Conservation (phyloP, 176 grass and related monocot genomes). For the Triticum monococcum region DNA sequence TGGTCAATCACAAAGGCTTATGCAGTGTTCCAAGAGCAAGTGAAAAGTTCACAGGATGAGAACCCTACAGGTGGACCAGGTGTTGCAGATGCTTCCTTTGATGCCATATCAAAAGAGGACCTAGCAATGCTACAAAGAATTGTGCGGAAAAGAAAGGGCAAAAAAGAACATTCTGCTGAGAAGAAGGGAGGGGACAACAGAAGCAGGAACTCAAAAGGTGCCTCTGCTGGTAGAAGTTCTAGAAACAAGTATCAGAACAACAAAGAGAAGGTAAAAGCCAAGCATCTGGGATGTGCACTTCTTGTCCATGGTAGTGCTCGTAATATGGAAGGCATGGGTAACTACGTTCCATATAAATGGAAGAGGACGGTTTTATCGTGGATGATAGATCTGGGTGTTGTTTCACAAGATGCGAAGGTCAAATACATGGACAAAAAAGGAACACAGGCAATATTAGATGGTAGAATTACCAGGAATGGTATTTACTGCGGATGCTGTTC, state of each 20-base stretch:
- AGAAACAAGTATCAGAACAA: constrained; percentile 31
- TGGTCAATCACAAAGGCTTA: constrained; percentile 99
- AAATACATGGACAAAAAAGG: constrained; percentile 82
- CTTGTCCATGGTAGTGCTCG: constrained; percentile 47
- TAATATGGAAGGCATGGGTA: constrained; percentile 44
- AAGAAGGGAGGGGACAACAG: constrained; percentile 43
- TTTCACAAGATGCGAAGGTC: constrained; percentile 62
- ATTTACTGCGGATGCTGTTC: constrained; percentile 91
- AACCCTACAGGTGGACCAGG: constrained; percentile 9
- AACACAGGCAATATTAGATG: constrained; percentile 57
- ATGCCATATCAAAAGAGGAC: constrained; percentile 61
- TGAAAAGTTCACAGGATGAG: constrained; percentile 35
- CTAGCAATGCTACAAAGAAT: constrained; percentile 80
- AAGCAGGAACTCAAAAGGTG: constrained; percentile 41
- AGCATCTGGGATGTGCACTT: constrained; percentile 41
- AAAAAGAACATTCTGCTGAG: constrained; percentile 41
- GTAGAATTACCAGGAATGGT: constrained; percentile 78
- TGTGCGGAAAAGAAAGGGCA: constrained; percentile 67
- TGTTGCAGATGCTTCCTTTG: constrained; percentile 18
- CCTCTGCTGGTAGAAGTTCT: constrained; percentile 18
- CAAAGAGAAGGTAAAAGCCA: constrained; percentile 24
- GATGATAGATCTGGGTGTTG: constrained; percentile 89
- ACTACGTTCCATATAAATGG: constrained; percentile 70
- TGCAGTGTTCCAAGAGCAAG: constrained; percentile 69
- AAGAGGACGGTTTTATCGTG: constrained; percentile 83